A percentile compares a stretch with the other conserved stretches of the same genome.
Conservation (phyloP, 2,329 filamentous ascomycete species). For the Alternaria ethzedia region DNA sequence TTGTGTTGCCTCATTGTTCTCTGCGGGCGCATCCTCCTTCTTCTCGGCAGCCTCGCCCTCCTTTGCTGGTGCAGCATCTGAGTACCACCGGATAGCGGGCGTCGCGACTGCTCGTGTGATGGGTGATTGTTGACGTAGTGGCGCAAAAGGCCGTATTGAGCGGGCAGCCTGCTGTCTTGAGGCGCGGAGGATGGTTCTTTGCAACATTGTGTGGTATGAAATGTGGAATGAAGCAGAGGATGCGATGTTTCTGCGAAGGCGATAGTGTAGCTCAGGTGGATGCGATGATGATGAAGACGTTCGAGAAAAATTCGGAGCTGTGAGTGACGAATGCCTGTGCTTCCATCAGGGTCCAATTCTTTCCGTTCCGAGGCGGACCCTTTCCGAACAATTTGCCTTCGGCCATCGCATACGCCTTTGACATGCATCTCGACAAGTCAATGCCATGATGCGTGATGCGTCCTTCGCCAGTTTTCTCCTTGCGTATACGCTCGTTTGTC, state of each 20-base stretch:
- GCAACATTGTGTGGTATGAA: conserved; percentile 53
- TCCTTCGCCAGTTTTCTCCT: conserved; percentile 21
- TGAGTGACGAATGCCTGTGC: conserved; percentile 4
- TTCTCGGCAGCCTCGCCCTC: conserved; percentile 50
- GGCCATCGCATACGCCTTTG: neutral
- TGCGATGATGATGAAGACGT: conserved; percentile 27
- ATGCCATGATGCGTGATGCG: conserved; percentile 32
- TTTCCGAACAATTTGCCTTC: conserved; percentile 17
- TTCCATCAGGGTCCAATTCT: conserved; percentile 23
- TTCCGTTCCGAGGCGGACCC: conserved; percentile 17
- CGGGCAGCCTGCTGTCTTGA: conserved; percentile 52
- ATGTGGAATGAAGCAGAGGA: neutral
- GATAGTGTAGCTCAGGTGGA: conserved; percentile 2
- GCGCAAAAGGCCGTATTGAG: conserved; percentile 50
- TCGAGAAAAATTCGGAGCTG: conserved; percentile 27
- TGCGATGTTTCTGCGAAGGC: neutral
- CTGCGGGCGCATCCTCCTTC: conserved; percentile 53
- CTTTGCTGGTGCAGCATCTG: conserved; percentile 54
- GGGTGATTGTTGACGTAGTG: conserved; percentile 37
- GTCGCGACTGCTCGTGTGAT: conserved; percentile 38
- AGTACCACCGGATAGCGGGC: conserved; percentile 53
- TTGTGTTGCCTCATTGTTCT: conserved; percentile 36
- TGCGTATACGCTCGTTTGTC: conserved; percentile 21
- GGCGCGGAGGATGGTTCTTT: conserved; percentile 58
- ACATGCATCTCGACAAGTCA: neutral